Base-by-base conservation (phyloP, 305 asterid species). In the Solanum aculeatissimum region DNA sequence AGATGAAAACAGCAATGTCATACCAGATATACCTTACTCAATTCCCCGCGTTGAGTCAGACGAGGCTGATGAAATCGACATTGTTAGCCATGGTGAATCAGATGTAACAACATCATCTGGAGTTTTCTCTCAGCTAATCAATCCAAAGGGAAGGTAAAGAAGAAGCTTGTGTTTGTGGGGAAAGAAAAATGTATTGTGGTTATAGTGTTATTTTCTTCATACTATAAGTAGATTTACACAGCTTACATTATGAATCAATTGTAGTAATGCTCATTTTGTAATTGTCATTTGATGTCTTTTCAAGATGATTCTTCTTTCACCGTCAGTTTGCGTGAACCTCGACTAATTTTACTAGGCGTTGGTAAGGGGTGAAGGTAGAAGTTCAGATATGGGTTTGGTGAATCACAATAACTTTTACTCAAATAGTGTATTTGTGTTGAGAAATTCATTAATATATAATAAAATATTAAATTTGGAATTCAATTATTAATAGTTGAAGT, bases 71-170 rank as follows among this genome's bases (percentile, higher is more conserved):
- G 89, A 87, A 15, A 82, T 74, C 2, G 89, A 84, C 49, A 71
- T 47, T 27, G 85, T 84, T 35, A 81, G 89, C 82, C 83, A 69
- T 14, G 83, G 74, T 18, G 89, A 85, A 83, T 84, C 86, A n/a
- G 89, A 87, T 70, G 70, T 80, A 53, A 84, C 87, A n/a, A 87
- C 87, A 12, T 85, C 89, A 11, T 65, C 86, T 42, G 87, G 84
- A 42, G 87, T 85, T 21, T 87, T 85, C 80, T 87, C 89, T 14
- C 86, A 87, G 85, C 57, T 87, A 69, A 74, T 85, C 16, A 82
- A 87, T 87, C 87, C 89, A 45, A 87, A 82, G 79, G 87, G 89
- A 65, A 87, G 86, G 53, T 87, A 79, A 79, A 65, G 1, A 71
- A 49, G 80, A 62, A 47, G 53, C 4, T 43, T 25, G 29, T 68